phyloP scores from a whole-genome alignment of 73 alveolate species.

The Paramecium caudatum region DNA sequence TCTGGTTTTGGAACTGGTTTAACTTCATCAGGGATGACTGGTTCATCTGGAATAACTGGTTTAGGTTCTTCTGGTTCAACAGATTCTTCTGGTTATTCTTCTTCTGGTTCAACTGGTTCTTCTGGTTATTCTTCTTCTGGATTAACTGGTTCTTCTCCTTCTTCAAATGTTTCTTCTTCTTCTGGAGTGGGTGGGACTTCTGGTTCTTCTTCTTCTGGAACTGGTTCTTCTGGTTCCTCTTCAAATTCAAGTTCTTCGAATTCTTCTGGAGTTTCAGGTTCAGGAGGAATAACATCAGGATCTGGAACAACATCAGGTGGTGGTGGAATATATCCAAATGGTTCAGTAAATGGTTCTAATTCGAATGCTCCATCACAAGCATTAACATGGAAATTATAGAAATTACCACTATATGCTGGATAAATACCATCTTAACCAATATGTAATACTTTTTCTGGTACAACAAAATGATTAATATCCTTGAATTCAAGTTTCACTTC shows the following conservation, averaged over 20 bases:
- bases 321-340: slow-evolving; percentile 2
- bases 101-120: slow-evolving; percentile 7
- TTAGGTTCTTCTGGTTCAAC: not conserved
- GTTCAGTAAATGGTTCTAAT: not conserved
- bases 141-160: not conserved
- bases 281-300: not conserved
- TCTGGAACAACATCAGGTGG: not conserved
- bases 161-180: not conserved
- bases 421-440: slow-evolving; percentile 41
- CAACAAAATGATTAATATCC: slow-evolving; percentile 29
- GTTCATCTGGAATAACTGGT: slow-evolving; percentile 37
- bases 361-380: not conserved
- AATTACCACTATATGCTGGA: slow-evolving; percentile 44
- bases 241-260: not conserved
- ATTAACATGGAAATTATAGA: slow-evolving; percentile 17
- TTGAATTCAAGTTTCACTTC: not conserved
- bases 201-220: slow-evolving; percentile 37
- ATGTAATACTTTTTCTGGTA: not conserved
- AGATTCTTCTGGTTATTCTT: not conserved
- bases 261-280: not conserved
- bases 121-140: slow-evolving; percentile 8
- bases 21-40: slow-evolving; percentile 6
- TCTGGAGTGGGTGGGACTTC: not conserved
- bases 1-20: not conserved
- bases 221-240: slow-evolving; percentile 44